phyloP scores from a whole-genome alignment of 106 monocot genomes.

The Apostasia shenzhenica region DNA sequence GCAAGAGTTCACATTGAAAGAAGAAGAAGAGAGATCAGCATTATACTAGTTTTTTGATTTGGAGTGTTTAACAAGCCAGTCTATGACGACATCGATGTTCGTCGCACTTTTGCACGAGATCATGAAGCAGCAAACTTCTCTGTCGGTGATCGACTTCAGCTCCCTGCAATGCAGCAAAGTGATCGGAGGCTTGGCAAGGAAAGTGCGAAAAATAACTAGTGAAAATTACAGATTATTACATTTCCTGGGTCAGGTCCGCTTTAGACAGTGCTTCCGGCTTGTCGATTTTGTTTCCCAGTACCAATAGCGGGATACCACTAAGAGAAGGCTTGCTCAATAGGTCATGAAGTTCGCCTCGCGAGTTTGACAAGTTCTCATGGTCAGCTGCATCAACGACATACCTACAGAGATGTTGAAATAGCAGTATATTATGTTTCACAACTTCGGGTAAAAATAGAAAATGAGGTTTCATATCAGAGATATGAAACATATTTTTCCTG shows the following conservation, averaged over 20 bases:
- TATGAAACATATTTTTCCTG: too few relatives aligned
- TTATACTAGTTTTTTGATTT: slow-evolving; percentile 49
- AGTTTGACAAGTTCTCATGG: slow-evolving; percentile 66
- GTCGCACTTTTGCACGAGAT: slow-evolving; percentile 94
- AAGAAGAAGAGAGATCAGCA: too few relatives aligned
- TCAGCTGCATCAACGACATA: slow-evolving; percentile 97
- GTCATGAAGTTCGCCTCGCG: slow-evolving; percentile 87
- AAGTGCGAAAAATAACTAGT: too few relatives aligned
- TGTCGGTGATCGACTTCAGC: slow-evolving; percentile 50
- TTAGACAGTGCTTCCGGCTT: slow-evolving; percentile 71
- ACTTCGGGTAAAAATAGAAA: too few relatives aligned
- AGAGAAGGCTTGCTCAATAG: slow-evolving; percentile 84
- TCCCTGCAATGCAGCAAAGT: slow-evolving; percentile 30
- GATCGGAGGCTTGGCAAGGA: too few relatives aligned
- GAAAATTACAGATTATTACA: slow-evolving; percentile 32
- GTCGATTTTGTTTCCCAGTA: slow-evolving; percentile 94
- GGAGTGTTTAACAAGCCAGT: slow-evolving; percentile 96
- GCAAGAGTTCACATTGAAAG: too few relatives aligned
- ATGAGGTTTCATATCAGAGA: too few relatives aligned
- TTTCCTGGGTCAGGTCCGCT: slow-evolving; percentile 46
- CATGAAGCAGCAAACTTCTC: slow-evolving; percentile 92
- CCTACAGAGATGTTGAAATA: slow-evolving; percentile 22
- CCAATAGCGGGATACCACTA: slow-evolving; percentile 80
- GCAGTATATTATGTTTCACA: too few relatives aligned
- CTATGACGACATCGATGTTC: slow-evolving; percentile 82